Evolutionary conservation across 208 protist genomes (phyloP).

Genomic region (Tritrichomonas musculus): DNA sequence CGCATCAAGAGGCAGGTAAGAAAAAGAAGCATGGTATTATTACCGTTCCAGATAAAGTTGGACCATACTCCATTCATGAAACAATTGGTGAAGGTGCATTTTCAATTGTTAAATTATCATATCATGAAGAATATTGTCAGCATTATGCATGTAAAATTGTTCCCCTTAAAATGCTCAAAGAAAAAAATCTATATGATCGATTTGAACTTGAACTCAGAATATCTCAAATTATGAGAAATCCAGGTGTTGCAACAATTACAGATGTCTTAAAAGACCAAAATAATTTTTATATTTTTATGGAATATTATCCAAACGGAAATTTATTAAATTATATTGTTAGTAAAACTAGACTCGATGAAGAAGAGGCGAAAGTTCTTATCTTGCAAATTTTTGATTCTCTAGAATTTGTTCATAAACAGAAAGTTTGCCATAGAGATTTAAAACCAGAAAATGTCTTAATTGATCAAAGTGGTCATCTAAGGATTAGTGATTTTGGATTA

Average conservation of each 20-base stretch:
- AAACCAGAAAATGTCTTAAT: too few species aligned
- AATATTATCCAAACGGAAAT: background rate
- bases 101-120: background rate
- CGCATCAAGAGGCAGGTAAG: too few species aligned
- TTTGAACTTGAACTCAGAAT: background rate
- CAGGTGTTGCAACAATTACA: background rate
- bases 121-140: background rate
- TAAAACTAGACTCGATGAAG: background rate
- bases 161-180: background rate
- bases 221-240: background rate
- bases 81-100: background rate
- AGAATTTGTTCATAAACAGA: too few species aligned
- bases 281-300: too few species aligned
- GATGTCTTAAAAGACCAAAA: background rate
- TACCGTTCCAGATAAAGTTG: background rate
- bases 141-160: slow-evolving; percentile 6
- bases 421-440: too few species aligned
- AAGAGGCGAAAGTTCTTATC: too few species aligned
- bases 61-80: background rate
- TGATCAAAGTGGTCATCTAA: too few species aligned
- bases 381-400: too few species aligned
- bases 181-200: background rate
- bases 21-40: too few species aligned
- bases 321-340: background rate
- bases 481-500: too few species aligned